Evolutionary conservation across 805 yeast species (phyloP).

Genomic region (Starmerella gropengiesseri): DNA sequence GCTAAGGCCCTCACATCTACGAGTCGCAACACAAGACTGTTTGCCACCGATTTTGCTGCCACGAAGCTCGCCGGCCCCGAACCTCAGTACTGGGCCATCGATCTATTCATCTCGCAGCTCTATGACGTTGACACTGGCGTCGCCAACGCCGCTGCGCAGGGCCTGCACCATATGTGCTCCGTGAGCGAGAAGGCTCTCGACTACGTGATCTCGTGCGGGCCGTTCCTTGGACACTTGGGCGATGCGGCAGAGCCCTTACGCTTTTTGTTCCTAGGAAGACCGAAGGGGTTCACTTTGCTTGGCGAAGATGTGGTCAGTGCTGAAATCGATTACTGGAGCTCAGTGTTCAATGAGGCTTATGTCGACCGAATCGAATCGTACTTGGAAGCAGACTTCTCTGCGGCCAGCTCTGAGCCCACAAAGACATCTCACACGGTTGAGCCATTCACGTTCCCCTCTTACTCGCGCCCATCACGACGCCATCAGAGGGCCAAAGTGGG

Average conservation of each 20-base stretch:
- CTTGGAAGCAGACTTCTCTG: slow-evolving; percentile 17
- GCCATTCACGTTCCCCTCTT: slow-evolving; percentile 15
- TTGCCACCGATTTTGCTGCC: slow-evolving; percentile 45
- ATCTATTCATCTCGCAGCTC: slow-evolving; percentile 51
- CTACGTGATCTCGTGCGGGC: slow-evolving; percentile 42
- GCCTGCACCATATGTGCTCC: slow-evolving; percentile 44
- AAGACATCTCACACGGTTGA: background rate
- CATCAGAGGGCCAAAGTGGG: slow-evolving; percentile 1
- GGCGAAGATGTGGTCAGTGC: slow-evolving; percentile 40
- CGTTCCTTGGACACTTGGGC: slow-evolving; percentile 46
- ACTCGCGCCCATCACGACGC: slow-evolving; percentile 14
- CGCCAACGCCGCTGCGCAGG: slow-evolving; percentile 44
- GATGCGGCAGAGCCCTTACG: slow-evolving; percentile 47
- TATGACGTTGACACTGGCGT: slow-evolving; percentile 55
- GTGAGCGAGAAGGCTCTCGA: slow-evolving; percentile 36
- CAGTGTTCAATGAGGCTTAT: slow-evolving; percentile 29
- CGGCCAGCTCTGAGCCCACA: background rate
- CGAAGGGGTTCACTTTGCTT: slow-evolving; percentile 60
- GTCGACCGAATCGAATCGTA: slow-evolving; percentile 30
- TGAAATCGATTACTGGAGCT: slow-evolving; percentile 62
- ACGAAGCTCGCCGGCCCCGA: slow-evolving; percentile 10
- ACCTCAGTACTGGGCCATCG: slow-evolving; percentile 37
- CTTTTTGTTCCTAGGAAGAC: slow-evolving; percentile 50
- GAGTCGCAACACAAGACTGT: slow-evolving; percentile 40
- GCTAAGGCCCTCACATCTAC: slow-evolving; percentile 53